These are phyloP conservation scores for Erysimum cheiri DNA, from an alignment of 441 rosid genomes.

Conservation along the genomic window DNA sequence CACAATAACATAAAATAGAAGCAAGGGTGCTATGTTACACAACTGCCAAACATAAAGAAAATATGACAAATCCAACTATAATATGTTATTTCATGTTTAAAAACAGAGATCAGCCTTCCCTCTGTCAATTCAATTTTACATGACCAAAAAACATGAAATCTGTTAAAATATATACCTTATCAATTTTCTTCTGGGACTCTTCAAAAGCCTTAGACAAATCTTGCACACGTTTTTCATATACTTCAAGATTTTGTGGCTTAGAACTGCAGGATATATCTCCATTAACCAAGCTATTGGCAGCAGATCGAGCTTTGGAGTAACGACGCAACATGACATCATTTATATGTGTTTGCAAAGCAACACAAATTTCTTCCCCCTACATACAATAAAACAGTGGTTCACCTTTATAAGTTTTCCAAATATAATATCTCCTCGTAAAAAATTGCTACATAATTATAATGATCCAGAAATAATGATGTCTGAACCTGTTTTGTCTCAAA, in stretches of 20 bases:
- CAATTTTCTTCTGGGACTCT: slow-evolving; percentile 72
- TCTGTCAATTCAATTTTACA: slow-evolving; percentile 21
- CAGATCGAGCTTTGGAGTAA: slow-evolving; percentile 89
- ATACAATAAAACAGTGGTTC: slow-evolving; percentile 31
- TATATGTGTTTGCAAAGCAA: slow-evolving; percentile 98
- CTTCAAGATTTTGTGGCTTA: slow-evolving; percentile 68
- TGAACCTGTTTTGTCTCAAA: slow-evolving; percentile 97
- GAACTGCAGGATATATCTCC: slow-evolving; percentile 71
- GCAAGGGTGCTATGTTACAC: slow-evolving; percentile 7
- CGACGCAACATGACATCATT: slow-evolving; percentile 99
- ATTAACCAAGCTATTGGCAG: slow-evolving; percentile 64
- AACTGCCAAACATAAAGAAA: slow-evolving; percentile 1
- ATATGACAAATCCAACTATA: background rate
- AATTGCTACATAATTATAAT: slow-evolving; percentile 6
- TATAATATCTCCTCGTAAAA: background rate
- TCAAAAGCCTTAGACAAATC: slow-evolving; percentile 82
- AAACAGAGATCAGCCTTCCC: slow-evolving; percentile 20
- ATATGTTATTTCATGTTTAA: slow-evolving; percentile 15
- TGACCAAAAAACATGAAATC: slow-evolving; percentile 19
- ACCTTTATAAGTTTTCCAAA: slow-evolving; percentile 13
- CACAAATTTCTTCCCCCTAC: slow-evolving; percentile 99
- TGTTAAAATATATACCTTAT: too few relatives aligned
- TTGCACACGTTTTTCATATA: slow-evolving; percentile 78
- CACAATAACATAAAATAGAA: background rate
- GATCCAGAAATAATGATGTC: slow-evolving; percentile 11